Base-by-base conservation (phyloP, 164 flowering plant genomes). In the Magnolia sinica region DNA sequence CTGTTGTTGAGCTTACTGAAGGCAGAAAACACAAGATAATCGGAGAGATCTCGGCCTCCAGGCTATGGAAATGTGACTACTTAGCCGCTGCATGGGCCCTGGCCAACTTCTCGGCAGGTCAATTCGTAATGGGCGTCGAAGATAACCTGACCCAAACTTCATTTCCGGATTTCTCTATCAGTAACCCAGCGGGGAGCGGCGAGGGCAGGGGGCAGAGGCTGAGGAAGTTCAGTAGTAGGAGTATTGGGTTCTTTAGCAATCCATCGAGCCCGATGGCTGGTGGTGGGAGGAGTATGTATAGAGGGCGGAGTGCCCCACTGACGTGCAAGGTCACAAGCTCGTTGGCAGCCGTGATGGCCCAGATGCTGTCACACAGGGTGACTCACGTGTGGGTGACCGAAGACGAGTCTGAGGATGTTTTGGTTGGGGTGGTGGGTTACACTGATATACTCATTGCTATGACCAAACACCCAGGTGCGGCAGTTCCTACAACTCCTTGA, bases 321-420 rank as follows among this genome's bases (percentile, higher is more conserved):
- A 94, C 93, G 3, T 96, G 99, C 73, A 94, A 87, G 77, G 86
- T 70, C 7, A 85, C 91, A 0, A 96, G 94, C 76, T 92, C 98
- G 0, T 76, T 96, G 79, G 99, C 99, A 7, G 99, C 99, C 6
- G 98, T 96, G 59, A 89, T 96, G 98, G 98, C 99, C 70, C 99
- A 96, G 83, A 91, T 96, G 97, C 82, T 96, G 23, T 94, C 98
- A 27, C 99, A 96, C 78, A 79, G 99, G 79, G 95, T 92, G 23
- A 88, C 93, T 23, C 98, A 92, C 82, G 94, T 96, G 4, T 96
- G 99, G 99, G 99, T 96, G 29, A 94, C 94, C 0, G 93, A 92
- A 66, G 88, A 82, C 18, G 93, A 92, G 16, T 74, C 77, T 22
- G 98, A 95, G 27, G 97, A 94, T 71, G 68, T 83, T 49, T 78